A percentile compares a stretch with the other conserved stretches of the same genome.
Conservation (phyloP, 352 stramenopile species). For the Hyaloperonospora arabidopsidis region DNA sequence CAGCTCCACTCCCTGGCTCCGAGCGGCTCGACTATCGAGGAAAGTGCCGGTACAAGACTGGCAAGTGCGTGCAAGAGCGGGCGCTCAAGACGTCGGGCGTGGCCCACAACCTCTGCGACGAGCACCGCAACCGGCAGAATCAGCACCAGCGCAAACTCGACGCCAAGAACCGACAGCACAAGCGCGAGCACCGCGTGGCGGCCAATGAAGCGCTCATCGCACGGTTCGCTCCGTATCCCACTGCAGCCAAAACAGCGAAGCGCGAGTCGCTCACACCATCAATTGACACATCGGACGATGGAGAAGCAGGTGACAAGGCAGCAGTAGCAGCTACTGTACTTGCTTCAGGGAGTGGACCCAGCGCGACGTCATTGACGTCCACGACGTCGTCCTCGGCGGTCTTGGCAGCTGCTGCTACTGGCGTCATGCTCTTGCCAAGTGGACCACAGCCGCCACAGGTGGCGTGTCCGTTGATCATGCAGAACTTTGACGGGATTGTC, state of each 20-base stretch:
- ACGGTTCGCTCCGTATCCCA: slow-evolving; percentile 26
- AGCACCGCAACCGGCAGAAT: slow-evolving; percentile 77
- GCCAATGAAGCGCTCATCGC: slow-evolving; percentile 4
- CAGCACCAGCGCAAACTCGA: slow-evolving; percentile 84
- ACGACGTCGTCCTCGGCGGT: neutral
- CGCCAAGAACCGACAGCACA: slow-evolving; percentile 67
- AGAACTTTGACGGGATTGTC: slow-evolving; percentile 76
- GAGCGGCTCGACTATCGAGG: slow-evolving; percentile 48
- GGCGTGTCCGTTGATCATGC: slow-evolving; percentile 43
- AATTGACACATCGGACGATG: slow-evolving; percentile 7
- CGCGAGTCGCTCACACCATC: slow-evolving; percentile 1
- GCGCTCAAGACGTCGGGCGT: slow-evolving; percentile 77
- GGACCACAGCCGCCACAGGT: slow-evolving; percentile 49
- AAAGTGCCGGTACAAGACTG: slow-evolving; percentile 83
- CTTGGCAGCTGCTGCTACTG: slow-evolving; percentile 10
- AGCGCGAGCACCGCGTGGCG: slow-evolving; percentile 42
- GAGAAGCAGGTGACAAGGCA: slow-evolving; percentile 5
- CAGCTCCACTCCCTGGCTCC: slow-evolving; percentile 20
- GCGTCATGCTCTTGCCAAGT: slow-evolving; percentile 40
- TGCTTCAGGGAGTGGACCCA: neutral
- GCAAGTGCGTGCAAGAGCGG: slow-evolving; percentile 81
- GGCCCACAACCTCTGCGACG: slow-evolving; percentile 80
- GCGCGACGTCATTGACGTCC: neutral
- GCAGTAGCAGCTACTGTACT: neutral
- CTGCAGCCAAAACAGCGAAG: neutral